phyloP scores from a whole-genome alignment of 2,329 filamentous ascomycete genomes.

The Microdochium nivale region DNA sequence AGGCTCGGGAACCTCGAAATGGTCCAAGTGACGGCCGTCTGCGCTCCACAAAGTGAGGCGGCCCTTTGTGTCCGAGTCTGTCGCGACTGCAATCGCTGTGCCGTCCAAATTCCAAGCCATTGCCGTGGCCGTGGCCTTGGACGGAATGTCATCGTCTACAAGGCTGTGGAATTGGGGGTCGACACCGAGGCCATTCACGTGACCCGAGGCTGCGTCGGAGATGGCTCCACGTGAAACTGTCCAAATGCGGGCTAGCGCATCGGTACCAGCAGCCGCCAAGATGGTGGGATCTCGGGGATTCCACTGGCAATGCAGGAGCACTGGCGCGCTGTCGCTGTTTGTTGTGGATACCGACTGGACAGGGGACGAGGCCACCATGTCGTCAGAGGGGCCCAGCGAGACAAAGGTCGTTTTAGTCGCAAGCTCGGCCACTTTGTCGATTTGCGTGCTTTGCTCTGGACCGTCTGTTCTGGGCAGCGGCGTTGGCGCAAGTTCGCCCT shows the following conservation, averaged over 20 bases:
- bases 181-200: slow-evolving; percentile 29
- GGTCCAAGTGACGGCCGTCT: slow-evolving; percentile 42
- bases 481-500: slow-evolving; percentile 45
- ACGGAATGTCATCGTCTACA: slow-evolving; percentile 43
- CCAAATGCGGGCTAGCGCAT: slow-evolving; percentile 63
- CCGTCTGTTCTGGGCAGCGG: slow-evolving; percentile 49
- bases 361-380: slow-evolving; percentile 27
- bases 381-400: slow-evolving; percentile 34
- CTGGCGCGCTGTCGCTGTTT: slow-evolving; percentile 43
- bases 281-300: slow-evolving; percentile 55
- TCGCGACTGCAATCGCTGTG: slow-evolving; percentile 46
- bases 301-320: slow-evolving; percentile 62
- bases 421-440: slow-evolving; percentile 55
- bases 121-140: slow-evolving; percentile 45
- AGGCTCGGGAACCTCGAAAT: slow-evolving; percentile 49
- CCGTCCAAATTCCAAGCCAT: slow-evolving; percentile 54
- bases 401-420: slow-evolving; percentile 52
- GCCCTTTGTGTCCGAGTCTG: slow-evolving; percentile 43
- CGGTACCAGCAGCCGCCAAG: slow-evolving; percentile 60
- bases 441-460: slow-evolving; percentile 55
- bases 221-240: slow-evolving; percentile 48
- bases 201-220: slow-evolving; percentile 35
- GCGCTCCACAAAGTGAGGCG: slow-evolving; percentile 46
- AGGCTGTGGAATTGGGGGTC: slow-evolving; percentile 36
- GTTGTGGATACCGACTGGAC: slow-evolving; percentile 21